These are phyloP conservation scores for Paramecium pentaurelia DNA, from an alignment of 73 alveolate species.

Conservation along the genomic window DNA sequence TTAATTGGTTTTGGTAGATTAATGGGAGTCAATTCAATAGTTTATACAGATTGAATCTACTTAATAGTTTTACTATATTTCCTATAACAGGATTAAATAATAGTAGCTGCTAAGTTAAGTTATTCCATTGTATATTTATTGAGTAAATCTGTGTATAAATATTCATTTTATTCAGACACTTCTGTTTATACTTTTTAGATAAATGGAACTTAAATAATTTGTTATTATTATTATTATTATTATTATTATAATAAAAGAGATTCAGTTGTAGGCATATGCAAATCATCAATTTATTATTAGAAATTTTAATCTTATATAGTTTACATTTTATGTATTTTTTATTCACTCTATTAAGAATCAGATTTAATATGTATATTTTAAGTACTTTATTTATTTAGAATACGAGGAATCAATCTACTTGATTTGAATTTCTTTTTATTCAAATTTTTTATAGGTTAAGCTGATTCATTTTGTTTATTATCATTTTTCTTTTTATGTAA, in stretches of 20 bases:
- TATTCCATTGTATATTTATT: not conserved
- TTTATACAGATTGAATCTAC: not conserved
- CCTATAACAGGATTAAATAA: not conserved
- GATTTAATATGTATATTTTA: not conserved
- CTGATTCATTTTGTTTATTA: not conserved
- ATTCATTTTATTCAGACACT: not conserved
- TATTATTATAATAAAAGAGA: not conserved
- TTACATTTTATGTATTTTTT: not conserved
- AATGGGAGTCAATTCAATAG: not conserved
- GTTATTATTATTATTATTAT: not conserved
- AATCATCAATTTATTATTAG: not conserved
- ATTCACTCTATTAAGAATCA: slow-evolving; percentile 30
- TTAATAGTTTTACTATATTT: not conserved
- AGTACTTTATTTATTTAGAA: not conserved
- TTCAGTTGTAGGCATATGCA: not conserved
- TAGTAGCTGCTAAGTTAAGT: not conserved
- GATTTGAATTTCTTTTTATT: not conserved
- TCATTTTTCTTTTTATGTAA: not conserved
- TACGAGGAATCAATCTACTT: not conserved
- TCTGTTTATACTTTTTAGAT: not conserved
- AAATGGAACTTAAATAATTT: not conserved
- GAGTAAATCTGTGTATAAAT: not conserved
- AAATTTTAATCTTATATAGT: not conserved
- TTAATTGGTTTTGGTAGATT: not conserved
- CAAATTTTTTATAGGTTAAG: not conserved